Evolutionary conservation across 1,284 basidiomycete genomes (phyloP).

Genomic region (Violaceomyces palustris): DNA sequence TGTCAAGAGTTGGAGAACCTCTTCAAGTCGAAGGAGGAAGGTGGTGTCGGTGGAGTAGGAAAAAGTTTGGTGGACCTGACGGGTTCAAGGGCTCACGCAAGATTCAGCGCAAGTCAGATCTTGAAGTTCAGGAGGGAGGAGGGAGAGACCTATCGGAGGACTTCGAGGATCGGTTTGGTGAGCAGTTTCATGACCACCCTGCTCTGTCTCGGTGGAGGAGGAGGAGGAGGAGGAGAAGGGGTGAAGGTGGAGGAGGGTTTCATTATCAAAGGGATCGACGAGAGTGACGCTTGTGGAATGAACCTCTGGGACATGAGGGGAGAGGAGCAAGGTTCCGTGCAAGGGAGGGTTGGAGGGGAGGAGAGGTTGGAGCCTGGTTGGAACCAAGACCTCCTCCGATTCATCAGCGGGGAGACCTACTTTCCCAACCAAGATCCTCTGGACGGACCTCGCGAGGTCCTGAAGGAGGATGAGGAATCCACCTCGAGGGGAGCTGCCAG

Average conservation of each 20-base stretch:
- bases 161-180: slow-evolving; percentile 71
- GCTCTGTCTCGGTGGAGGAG: slow-evolving; percentile 60
- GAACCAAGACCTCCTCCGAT: slow-evolving; percentile 29
- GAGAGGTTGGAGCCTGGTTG: slow-evolving; percentile 30
- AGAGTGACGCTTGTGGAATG: slow-evolving; percentile 83
- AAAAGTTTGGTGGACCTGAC: slow-evolving; percentile 72
- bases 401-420: slow-evolving; percentile 55
- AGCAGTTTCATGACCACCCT: slow-evolving; percentile 78
- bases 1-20: slow-evolving; percentile 62
- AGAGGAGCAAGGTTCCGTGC: slow-evolving; percentile 64
- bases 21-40: slow-evolving; percentile 65
- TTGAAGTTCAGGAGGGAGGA: slow-evolving; percentile 62
- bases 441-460: too few species aligned
- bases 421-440: slow-evolving; percentile 25
- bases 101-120: slow-evolving; percentile 83
- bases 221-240: too few species aligned
- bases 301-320: slow-evolving; percentile 63
- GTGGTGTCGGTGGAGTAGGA: too few species aligned
- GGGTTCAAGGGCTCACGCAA: slow-evolving; percentile 77
- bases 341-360: slow-evolving; percentile 60
- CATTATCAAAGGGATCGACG: slow-evolving; percentile 64
- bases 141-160: slow-evolving; percentile 64
- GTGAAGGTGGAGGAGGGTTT: slow-evolving; percentile 29
- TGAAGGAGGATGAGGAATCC: too few species aligned
- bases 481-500: slow-evolving; percentile 61